A percentile compares a stretch with the other conserved stretches of the same genome.
phyloP scores from a whole-genome alignment of 2,329 filamentous ascomycete species.

The Triangularia setosa region DNA sequence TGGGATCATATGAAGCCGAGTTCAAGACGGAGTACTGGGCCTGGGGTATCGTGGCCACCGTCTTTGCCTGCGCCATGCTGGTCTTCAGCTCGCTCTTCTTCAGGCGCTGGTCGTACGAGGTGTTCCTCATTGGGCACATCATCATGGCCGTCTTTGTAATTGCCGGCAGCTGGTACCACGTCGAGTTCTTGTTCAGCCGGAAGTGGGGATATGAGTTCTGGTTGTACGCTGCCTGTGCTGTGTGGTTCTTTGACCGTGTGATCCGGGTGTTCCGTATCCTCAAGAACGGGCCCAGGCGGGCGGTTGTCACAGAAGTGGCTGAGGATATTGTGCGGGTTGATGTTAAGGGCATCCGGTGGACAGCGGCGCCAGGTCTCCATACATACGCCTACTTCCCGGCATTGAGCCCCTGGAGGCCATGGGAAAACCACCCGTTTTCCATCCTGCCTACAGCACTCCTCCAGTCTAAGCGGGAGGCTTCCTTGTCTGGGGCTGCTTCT shows the following conservation, averaged over 20 bases:
- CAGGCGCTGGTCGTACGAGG: conserved; percentile 38
- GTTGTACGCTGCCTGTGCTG: conserved; percentile 39
- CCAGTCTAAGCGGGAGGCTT: neutral
- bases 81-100: conserved; percentile 35
- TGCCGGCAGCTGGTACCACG: conserved; percentile 42
- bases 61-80: conserved; percentile 31
- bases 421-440: conserved; percentile 56
- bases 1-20: conserved; percentile 30
- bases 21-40: conserved; percentile 37
- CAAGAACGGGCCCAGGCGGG: conserved; percentile 35
- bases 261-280: conserved; percentile 37
- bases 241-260: conserved; percentile 37
- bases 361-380: conserved; percentile 31
- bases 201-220: conserved; percentile 45
- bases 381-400: conserved; percentile 49
- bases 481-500: neutral
- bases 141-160: conserved; percentile 38
- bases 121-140: conserved; percentile 44
- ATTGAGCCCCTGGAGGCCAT: conserved; percentile 35
- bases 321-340: conserved; percentile 38
- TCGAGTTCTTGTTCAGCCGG: conserved; percentile 31
- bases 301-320: conserved; percentile 36
- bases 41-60: conserved; percentile 41
- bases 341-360: conserved; percentile 37
- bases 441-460: conserved; percentile 30